Evolutionary conservation across 192 early-diverging fungal species (phyloP).

Genomic region (Coemansia sp.): DNA sequence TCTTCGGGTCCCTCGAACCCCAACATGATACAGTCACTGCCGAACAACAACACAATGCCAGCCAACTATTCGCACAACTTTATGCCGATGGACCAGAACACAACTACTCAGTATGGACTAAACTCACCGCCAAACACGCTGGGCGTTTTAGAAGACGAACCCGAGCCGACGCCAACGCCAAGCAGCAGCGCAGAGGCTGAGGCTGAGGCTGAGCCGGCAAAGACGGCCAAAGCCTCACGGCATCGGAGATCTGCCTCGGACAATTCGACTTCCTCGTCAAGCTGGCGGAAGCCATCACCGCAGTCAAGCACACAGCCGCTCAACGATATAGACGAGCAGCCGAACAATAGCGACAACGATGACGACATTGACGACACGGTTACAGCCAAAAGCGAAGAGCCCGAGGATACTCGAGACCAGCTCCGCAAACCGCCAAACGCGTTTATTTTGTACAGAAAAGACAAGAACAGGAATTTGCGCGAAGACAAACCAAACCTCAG

Average conservation of each 20-base stretch:
- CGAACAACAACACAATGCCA: background rate
- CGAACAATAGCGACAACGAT: background rate
- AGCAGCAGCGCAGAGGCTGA: background rate
- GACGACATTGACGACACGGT: background rate
- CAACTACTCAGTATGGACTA: background rate
- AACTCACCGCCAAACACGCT: constrained; percentile 24
- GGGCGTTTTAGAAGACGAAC: background rate
- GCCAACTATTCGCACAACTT: background rate
- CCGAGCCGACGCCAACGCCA: background rate
- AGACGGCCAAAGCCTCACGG: background rate
- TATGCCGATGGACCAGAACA: background rate
- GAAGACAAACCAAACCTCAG: constrained; percentile 17
- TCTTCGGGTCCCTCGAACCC: too few relatives aligned
- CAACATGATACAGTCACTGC: too few relatives aligned
- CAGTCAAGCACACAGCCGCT: background rate
- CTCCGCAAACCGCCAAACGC: constrained; percentile 48
- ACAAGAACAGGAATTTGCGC: constrained; percentile 28
- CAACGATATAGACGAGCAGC: background rate
- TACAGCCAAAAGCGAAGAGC: background rate
- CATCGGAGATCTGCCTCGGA: background rate
- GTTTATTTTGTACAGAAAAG: constrained; percentile 41
- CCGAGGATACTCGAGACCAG: constrained; percentile 1
- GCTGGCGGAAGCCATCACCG: background rate
- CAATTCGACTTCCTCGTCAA: background rate
- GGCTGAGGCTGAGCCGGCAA: background rate